A percentile compares a stretch with the other conserved stretches of the same genome.
phyloP scores from a whole-genome alignment of 192 early-diverging fungal genomes.

The Coemansia sp. region DNA sequence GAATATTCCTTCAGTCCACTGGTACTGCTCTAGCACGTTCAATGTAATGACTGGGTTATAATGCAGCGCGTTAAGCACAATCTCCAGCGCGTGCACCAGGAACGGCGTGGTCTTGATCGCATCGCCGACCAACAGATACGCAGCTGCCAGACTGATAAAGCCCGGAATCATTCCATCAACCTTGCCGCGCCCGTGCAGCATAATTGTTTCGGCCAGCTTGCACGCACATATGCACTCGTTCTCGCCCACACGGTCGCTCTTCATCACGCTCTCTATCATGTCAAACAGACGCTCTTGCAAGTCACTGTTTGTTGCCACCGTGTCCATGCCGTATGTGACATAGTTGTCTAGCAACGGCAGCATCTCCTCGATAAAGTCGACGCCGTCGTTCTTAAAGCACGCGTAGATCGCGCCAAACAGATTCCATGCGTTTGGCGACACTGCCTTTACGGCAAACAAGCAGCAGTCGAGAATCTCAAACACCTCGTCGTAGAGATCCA shows the following conservation, averaged over 20 bases:
- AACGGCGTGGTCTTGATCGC: constrained; percentile 66
- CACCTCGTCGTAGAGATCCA: constrained; percentile 80
- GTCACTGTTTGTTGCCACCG: constrained; percentile 64
- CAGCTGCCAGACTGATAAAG: constrained; percentile 66
- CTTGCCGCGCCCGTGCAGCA: constrained; percentile 79
- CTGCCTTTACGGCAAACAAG: constrained; percentile 77
- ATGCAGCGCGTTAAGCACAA: constrained; percentile 80
- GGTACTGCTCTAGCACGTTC: constrained; percentile 70
- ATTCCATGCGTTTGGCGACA: constrained; percentile 82
- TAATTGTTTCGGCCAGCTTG: constrained; percentile 81
- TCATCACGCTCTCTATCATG: constrained; percentile 82
- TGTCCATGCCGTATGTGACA: constrained; percentile 79
- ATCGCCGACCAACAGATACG: constrained; percentile 59
- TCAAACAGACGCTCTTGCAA: constrained; percentile 75
- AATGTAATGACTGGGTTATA: constrained; percentile 83
- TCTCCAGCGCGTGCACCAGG: constrained; percentile 73
- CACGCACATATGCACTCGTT: constrained; percentile 77
- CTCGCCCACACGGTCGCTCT: constrained; percentile 71
- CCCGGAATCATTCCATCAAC: constrained; percentile 71
- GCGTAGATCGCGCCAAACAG: constrained; percentile 75
- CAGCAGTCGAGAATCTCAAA: constrained; percentile 89
- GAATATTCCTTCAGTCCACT: constrained; percentile 76
- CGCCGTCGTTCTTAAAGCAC: constrained; percentile 76
- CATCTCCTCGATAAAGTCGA: constrained; percentile 91
- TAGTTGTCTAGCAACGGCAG: constrained; percentile 89